phyloP scores from a whole-genome alignment of 192 early-diverging fungal species.

The Coemansia sp. region DNA sequence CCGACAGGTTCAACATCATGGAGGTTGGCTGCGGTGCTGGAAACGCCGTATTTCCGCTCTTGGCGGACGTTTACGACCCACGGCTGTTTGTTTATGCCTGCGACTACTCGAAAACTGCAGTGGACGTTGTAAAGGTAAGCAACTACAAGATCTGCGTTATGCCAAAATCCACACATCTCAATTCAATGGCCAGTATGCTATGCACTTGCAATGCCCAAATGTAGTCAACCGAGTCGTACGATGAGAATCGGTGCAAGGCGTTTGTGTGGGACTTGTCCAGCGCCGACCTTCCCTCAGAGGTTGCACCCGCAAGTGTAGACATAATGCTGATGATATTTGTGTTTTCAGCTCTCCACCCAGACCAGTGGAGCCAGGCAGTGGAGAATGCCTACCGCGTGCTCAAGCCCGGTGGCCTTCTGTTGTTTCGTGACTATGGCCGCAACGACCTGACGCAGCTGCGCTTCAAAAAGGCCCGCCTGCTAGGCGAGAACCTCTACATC shows the following conservation, averaged over 20 bases:
- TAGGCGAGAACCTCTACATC: conserved; percentile 77
- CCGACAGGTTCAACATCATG: conserved; percentile 55
- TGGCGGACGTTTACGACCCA: conserved; percentile 57
- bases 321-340: conserved; percentile 80
- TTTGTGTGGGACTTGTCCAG: conserved; percentile 76
- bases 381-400: conserved; percentile 63
- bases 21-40: conserved; percentile 85
- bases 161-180: background rate
- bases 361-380: conserved; percentile 64
- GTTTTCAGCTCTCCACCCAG: conserved; percentile 71
- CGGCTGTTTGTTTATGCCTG: conserved; percentile 71
- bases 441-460: conserved; percentile 80
- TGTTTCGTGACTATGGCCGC: conserved; percentile 81
- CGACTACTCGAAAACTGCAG: conserved; percentile 70
- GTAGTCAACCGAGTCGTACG: conserved; percentile 58
- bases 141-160: background rate
- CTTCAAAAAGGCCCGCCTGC: conserved; percentile 67
- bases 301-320: conserved; percentile 65
- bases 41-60: conserved; percentile 72
- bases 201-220: background rate
- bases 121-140: conserved; percentile 70
- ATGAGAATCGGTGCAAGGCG: conserved; percentile 60
- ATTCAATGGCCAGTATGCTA: background rate
- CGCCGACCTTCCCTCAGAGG: conserved; percentile 53
- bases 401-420: conserved; percentile 71